Evolutionary conservation across 495 filamentous ascomycete species (phyloP).

Genomic region (Penicillium odoratum): DNA sequence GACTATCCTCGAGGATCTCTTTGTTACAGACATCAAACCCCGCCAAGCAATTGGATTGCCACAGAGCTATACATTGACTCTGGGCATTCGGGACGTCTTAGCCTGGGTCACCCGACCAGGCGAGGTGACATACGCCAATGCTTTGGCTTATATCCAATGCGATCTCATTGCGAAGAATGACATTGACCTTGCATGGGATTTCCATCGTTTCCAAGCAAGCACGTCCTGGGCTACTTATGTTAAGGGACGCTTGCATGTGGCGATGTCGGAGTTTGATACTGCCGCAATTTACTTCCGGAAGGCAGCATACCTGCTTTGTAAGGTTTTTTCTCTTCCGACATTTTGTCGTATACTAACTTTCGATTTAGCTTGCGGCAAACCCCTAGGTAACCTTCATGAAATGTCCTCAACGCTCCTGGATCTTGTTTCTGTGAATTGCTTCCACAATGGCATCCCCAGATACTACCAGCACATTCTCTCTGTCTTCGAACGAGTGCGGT

Average conservation of each 20-base stretch:
- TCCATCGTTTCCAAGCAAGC: conserved; percentile 64
- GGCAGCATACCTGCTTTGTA: conserved; percentile 80
- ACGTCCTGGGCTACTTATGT: conserved; percentile 80
- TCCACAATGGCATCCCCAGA: conserved; percentile 73
- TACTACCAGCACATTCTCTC: conserved; percentile 86
- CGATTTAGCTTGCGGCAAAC: conserved; percentile 40
- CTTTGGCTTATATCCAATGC: conserved; percentile 63
- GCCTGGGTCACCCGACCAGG: conserved; percentile 49
- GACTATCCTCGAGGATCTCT: conserved; percentile 52
- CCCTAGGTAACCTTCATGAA: conserved; percentile 47
- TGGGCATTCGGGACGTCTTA: conserved; percentile 50
- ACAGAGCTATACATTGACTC: conserved; percentile 48
- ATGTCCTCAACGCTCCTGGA: conserved; percentile 64
- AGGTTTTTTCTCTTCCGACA: conserved; percentile 28
- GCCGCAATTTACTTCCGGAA: conserved; percentile 80
- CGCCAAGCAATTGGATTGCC: conserved; percentile 40
- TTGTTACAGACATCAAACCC: conserved; percentile 48
- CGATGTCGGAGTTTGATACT: conserved; percentile 65
- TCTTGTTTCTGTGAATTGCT: conserved; percentile 66
- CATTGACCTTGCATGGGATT: conserved; percentile 72
- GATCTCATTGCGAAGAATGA: conserved; percentile 67
- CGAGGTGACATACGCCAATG: conserved; percentile 45
- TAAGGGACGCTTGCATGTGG: conserved; percentile 76
- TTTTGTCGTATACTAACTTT: conserved; percentile 3
- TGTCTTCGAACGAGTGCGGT: conserved; percentile 74